Evolutionary conservation across 257 asterid species (phyloP), one percentile per base, ranked within the genome.

Genomic region (Solanum piurae): DNA sequence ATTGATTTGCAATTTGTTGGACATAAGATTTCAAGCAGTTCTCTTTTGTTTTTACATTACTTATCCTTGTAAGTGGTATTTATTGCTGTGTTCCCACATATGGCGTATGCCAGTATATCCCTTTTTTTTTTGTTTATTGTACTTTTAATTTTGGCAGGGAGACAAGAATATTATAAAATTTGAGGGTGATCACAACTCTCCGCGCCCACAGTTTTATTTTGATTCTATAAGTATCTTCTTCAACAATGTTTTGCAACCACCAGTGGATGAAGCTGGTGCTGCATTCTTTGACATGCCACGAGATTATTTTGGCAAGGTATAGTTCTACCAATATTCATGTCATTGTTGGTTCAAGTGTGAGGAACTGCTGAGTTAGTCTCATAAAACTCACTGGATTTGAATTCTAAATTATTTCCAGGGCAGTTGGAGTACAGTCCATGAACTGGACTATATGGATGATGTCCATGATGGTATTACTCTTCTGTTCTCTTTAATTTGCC

Each of bases 141-240:
- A 25, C 84, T 87, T 86, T 34, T 58, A 58, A 88, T 87, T 72
- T 62, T 86, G 86, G 62, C 92, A 96, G 99, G 99, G 98, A 85
- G 98, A 95, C 93, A 96, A 96, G 93, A 96, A 96, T 90, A 94
- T 96, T 72, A 96, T 96, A 88, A 96, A 93, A 91, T 96, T 96
- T 62, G 99, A 96, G 89, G 99, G 99, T 38, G 98, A 96, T 88
- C 99, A 96, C 94, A 96, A 96, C 90, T 96, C 98, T 88, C 95
- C 96, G 13, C 98, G 99, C 27, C 99, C 99, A 85, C 98, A 96
- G 55, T 96, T 95, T 88, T 96, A 96, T 91, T 96, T 96, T n/a
- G 99, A 96, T 91, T 96, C 99, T 11, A 93, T 96, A 76, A 93
- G 98, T 88, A 96, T 96, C 74, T 96, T 96, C 83, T 95, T 96